Evolutionary conservation across 495 filamentous ascomycete species (phyloP).

Genomic region (Podospora sp.): DNA sequence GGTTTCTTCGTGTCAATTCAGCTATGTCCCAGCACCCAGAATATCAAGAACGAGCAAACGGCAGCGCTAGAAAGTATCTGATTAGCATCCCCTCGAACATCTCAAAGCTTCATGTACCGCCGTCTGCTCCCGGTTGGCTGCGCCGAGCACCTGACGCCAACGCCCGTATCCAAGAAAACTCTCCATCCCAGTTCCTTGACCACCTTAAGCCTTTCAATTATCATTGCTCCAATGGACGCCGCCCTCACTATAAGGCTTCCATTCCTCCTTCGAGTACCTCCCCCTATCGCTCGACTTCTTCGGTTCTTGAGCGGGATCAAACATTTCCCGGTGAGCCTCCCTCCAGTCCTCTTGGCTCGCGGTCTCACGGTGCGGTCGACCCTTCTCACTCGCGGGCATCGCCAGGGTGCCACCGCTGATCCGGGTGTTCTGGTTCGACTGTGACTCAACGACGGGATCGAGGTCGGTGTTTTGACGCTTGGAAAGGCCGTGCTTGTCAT

Average conservation of each 20-base stretch:
- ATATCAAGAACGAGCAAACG: background rate
- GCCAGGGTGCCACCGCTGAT: background rate
- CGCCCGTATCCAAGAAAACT: too few relatives aligned
- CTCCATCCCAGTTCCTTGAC: background rate
- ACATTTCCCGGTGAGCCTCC: background rate
- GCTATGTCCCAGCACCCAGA: background rate
- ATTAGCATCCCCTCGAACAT: background rate
- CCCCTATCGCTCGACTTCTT: background rate
- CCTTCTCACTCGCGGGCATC: background rate
- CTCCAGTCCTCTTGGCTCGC: background rate
- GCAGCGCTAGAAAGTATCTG: background rate
- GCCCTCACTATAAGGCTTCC: background rate
- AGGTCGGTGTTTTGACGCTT: background rate
- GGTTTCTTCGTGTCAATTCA: background rate
- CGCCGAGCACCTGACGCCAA: too few relatives aligned
- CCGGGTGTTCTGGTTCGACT: background rate
- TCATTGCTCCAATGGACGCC: background rate
- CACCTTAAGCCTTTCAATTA: background rate
- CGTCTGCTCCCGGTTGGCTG: too few relatives aligned
- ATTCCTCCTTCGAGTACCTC: background rate
- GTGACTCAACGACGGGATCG: background rate
- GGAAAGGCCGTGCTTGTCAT: background rate
- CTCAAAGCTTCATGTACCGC: too few relatives aligned
- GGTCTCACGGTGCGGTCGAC: background rate
- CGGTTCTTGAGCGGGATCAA: background rate